Evolutionary conservation across 1,284 basidiomycete species (phyloP), one percentile per base, ranked within the genome.

Genomic region (Erythrobasidium hasegawianum): DNA sequence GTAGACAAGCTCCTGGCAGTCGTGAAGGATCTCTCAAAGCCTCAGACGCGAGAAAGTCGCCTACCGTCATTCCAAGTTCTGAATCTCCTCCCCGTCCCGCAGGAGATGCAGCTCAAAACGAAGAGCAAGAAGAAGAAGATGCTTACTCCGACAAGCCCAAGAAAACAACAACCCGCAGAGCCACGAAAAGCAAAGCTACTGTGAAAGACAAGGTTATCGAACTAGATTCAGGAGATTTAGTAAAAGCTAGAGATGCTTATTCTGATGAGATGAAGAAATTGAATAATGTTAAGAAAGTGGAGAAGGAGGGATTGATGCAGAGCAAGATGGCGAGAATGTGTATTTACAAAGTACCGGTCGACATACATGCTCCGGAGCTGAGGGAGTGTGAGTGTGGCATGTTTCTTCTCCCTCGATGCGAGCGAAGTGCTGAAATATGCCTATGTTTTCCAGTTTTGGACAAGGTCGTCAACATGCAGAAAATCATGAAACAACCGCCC

Each of bases 241-340:
- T 22, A 0, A 50, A 43, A 16, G 55, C 43, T 24, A 38, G 62
- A 45, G 62, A 52, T 29, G 56, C 45, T 26, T 65, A 65, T 38
- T 57, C 55, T 22, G 62, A 50, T 22, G 47, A 65, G 29, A 57
- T 58, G 62, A 65, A 53, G 29, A 57, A 53, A 29, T 18, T 40
- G 4, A 52, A 39, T 7, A 38, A 49, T 13, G 29, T 20, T 3
- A 58, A 50, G 29, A 52, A 65, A 39, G 45, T 65, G 47, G 40
- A 47, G 49, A 16, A 65, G 52, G 56, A 22, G 20, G 13, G 50
- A 50, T 13, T 57, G 47, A 43, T 54, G 50, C 16, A 7, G 4
- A 16, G 41, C 55, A 20, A 27, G 27, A 47, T 43, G 54, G 24
- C 57, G 41, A 56, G 33, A 33, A 33, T 33, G 11, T 33, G 33